Percentiles rank a stretch among this genome's conserved stretches.
phyloP scores from a whole-genome alignment of 768 basidiomycete species.

The Phanerochaete carnosa region DNA sequence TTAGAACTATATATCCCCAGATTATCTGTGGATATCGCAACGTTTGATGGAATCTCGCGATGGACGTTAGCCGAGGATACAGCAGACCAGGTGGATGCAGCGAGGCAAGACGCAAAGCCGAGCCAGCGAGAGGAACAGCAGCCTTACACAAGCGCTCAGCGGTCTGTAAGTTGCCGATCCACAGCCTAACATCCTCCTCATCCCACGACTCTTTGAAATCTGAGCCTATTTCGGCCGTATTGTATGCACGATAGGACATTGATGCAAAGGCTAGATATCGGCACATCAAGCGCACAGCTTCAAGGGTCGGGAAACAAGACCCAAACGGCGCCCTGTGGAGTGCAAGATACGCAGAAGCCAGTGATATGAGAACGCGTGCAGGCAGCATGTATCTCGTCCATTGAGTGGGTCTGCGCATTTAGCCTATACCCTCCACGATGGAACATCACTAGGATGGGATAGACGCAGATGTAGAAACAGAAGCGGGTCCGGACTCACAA shows the following conservation, averaged over 20 bases:
- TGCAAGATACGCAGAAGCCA: not conserved
- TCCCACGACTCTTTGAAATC: not conserved
- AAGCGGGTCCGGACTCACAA: not conserved
- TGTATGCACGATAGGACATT: not conserved
- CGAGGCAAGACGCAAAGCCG: conserved; percentile 1
- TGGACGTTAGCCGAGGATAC: not conserved
- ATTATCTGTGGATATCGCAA: not conserved
- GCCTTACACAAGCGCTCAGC: not conserved
- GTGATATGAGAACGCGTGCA: not conserved
- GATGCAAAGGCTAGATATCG: not conserved
- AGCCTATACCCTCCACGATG: not conserved
- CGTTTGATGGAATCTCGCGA: not conserved
- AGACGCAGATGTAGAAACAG: not conserved
- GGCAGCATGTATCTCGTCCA: not conserved
- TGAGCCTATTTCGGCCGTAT: not conserved
- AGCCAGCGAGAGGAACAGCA: not conserved
- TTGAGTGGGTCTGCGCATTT: not conserved
- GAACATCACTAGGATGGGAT: not conserved
- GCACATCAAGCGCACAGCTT: not conserved
- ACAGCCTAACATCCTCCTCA: not conserved
- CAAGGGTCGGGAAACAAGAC: not conserved
- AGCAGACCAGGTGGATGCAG: not conserved
- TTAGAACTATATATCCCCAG: not conserved
- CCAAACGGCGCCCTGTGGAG: not conserved
- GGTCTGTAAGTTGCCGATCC: not conserved